Evolutionary conservation across 805 yeast genomes (phyloP).

Genomic region (Ogataea trehalophila): DNA sequence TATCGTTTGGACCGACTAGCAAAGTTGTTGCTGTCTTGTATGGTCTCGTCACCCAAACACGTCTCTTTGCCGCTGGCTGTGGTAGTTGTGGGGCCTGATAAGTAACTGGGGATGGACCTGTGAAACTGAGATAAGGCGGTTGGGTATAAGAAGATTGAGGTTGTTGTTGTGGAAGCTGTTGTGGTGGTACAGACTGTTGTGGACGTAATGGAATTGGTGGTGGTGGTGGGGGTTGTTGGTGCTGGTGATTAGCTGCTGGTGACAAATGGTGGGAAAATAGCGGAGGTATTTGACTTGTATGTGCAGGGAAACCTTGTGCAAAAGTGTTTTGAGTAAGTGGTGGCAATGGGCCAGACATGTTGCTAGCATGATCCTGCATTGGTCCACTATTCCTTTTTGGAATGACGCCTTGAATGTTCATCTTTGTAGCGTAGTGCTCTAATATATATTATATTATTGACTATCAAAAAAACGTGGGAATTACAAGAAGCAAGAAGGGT

Average conservation of each 20-base stretch:
- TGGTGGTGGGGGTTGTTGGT: not conserved
- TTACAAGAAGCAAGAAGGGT: too few species aligned
- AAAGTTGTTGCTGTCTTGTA: constrained; percentile 66
- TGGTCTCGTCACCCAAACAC: constrained; percentile 54
- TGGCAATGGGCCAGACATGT: not conserved
- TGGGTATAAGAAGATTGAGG: not conserved
- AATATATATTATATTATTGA: too few species aligned
- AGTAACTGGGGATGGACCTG: constrained; percentile 13
- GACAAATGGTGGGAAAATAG: not conserved
- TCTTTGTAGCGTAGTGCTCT: not conserved
- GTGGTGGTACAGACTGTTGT: not conserved
- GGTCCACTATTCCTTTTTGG: constrained; percentile 4
- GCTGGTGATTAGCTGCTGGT: not conserved
- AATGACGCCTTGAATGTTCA: constrained; percentile 4
- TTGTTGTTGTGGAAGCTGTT: not conserved
- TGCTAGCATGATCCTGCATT: not conserved
- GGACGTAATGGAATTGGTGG: not conserved
- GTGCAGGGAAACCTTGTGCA: not conserved
- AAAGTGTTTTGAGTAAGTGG: not conserved
- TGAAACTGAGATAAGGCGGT: constrained; percentile 13
- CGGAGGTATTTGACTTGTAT: not conserved
- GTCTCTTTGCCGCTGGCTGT: constrained; percentile 20
- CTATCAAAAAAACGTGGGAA: too few species aligned
- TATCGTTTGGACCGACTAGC: constrained; percentile 52
- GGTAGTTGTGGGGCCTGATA: constrained; percentile 12